phyloP scores from a whole-genome alignment of 257 asterid genomes.

The Forsythia viridissima region DNA sequence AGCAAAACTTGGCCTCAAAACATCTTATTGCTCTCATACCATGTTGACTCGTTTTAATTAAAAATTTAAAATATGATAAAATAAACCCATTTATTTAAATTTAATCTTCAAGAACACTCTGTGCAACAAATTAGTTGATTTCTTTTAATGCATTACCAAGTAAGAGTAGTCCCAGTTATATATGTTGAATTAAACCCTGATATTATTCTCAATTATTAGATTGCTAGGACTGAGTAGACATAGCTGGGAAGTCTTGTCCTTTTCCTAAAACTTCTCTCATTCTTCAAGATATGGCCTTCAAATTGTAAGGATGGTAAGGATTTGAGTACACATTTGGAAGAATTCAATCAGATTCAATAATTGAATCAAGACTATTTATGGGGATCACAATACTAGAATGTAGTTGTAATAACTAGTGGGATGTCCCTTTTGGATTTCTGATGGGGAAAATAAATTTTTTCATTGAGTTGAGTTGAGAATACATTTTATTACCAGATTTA shows the following conservation, averaged over 20 bases:
- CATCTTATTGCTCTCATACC: too few species aligned
- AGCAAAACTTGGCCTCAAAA: too few species aligned
- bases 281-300: slow-evolving; percentile 56
- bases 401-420: slow-evolving; percentile 45
- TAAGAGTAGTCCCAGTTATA: background rate
- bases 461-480: slow-evolving; percentile 34
- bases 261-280: slow-evolving; percentile 50
- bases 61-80: too few species aligned
- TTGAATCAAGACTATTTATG: slow-evolving; percentile 40
- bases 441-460: slow-evolving; percentile 18
- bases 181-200: background rate
- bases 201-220: slow-evolving; percentile 30
- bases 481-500: slow-evolving; percentile 38
- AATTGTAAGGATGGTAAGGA: slow-evolving; percentile 42
- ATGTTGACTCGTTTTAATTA: too few species aligned
- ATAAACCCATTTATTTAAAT: too few species aligned
- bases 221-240: slow-evolving; percentile 31
- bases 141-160: background rate
- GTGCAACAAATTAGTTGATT: background rate
- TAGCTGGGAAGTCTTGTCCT: slow-evolving; percentile 55
- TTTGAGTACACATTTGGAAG: slow-evolving; percentile 38
- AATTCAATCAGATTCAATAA: slow-evolving; percentile 43
- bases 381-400: slow-evolving; percentile 48
- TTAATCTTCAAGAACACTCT: too few species aligned
- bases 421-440: background rate